Evolutionary conservation across 768 basidiomycete genomes (phyloP).

Genomic region (Mycena olivaceomarginata): DNA sequence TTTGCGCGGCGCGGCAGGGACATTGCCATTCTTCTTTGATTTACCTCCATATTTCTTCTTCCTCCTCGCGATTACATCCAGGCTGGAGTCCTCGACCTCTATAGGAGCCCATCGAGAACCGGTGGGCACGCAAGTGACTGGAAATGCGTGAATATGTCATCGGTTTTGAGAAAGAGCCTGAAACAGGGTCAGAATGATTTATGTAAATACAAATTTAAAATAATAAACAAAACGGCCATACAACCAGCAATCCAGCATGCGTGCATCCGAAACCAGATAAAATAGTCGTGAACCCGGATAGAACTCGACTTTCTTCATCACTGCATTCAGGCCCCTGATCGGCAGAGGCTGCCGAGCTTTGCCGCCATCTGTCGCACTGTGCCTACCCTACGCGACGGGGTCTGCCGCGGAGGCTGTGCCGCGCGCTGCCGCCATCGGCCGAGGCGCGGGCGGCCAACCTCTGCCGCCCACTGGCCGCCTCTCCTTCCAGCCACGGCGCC

Average conservation of each 20-base stretch:
- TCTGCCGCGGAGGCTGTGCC: too few relatives aligned
- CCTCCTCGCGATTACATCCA: not conserved
- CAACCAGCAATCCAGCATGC: slow-evolving; percentile 57
- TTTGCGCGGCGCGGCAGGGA: not conserved
- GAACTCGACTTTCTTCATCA: slow-evolving; percentile 49
- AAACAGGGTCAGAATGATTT: too few relatives aligned
- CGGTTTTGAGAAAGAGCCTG: not conserved
- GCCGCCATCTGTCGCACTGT: too few relatives aligned
- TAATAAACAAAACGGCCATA: slow-evolving; percentile 40
- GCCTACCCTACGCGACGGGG: too few relatives aligned
- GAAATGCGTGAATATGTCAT: slow-evolving; percentile 13
- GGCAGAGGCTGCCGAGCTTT: too few relatives aligned
- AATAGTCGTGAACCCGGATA: slow-evolving; percentile 47
- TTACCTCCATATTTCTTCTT: not conserved
- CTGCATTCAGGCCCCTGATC: too few relatives aligned
- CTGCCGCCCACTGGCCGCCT: too few relatives aligned
- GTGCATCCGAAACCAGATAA: slow-evolving; percentile 50
- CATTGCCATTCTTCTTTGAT: too few relatives aligned
- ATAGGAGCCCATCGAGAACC: slow-evolving; percentile 1
- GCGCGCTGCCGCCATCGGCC: too few relatives aligned
- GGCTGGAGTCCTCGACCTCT: slow-evolving; percentile 11
- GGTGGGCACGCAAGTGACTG: not conserved
- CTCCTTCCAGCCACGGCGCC: too few relatives aligned
- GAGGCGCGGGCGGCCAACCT: too few relatives aligned
- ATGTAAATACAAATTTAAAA: not conserved